These are phyloP conservation scores for Cordyceps cicadae DNA, from an alignment of 2,329 filamentous ascomycete species.

Conservation along the genomic window DNA sequence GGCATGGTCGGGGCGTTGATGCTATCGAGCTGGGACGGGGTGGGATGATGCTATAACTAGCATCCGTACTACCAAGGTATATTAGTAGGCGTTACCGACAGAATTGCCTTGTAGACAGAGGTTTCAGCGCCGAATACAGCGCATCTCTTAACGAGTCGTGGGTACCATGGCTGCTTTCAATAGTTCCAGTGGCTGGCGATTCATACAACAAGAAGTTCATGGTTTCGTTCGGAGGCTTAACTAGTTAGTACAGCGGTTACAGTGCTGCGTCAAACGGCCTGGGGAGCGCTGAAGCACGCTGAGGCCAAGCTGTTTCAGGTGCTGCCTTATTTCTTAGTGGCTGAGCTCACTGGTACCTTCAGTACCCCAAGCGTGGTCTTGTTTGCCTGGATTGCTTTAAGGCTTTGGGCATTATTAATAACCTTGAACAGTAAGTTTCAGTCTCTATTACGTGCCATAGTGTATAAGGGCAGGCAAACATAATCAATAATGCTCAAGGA, in stretches of 20 bases:
- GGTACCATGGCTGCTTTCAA: neutral
- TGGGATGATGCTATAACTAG: neutral
- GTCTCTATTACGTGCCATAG: too few relatives aligned
- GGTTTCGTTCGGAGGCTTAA: neutral
- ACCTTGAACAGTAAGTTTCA: neutral
- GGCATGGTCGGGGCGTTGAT: slow-evolving; percentile 2
- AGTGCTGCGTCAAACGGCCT: neutral
- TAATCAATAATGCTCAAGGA: too few relatives aligned
- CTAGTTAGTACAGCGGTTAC: neutral
- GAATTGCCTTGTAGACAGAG: neutral
- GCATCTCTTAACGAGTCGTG: too few relatives aligned
- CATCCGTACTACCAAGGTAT: too few relatives aligned
- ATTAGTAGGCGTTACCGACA: too few relatives aligned
- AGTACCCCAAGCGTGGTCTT: neutral
- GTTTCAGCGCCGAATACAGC: too few relatives aligned
- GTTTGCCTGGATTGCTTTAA: neutral
- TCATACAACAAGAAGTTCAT: too few relatives aligned
- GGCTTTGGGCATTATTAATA: neutral
- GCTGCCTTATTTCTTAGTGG: neutral
- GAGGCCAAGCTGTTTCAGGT: neutral
- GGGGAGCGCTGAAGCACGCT: too few relatives aligned
- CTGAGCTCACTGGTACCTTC: neutral
- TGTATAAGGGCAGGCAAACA: too few relatives aligned
- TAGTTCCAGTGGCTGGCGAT: neutral
- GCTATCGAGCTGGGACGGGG: neutral